Evolutionary conservation across 2,329 filamentous ascomycete genomes (phyloP).

Genomic region (Leptographium procerum): DNA sequence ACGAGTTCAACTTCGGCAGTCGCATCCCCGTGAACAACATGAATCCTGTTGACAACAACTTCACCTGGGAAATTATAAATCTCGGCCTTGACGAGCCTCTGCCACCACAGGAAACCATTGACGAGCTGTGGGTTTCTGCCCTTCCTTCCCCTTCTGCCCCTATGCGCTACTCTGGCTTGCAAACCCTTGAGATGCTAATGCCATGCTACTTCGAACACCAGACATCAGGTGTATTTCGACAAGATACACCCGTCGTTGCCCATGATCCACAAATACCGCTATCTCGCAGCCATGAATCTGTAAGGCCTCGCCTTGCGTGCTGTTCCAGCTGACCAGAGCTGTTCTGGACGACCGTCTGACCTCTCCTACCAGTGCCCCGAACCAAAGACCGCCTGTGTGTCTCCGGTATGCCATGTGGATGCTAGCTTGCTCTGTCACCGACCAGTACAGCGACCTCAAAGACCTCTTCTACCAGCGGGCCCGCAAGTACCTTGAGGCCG

Average conservation of each 20-base stretch:
- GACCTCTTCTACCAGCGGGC: slow-evolving; percentile 84
- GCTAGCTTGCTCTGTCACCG: slow-evolving; percentile 72
- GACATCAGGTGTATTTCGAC: slow-evolving; percentile 77
- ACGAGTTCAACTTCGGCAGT: slow-evolving; percentile 47
- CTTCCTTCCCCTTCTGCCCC: background rate
- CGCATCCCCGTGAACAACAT: slow-evolving; percentile 38
- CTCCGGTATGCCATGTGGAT: slow-evolving; percentile 94
- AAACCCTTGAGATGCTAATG: background rate
- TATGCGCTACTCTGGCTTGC: background rate
- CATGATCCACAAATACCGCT: slow-evolving; percentile 82
- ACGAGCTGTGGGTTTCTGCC: slow-evolving; percentile 65
- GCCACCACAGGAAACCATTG: slow-evolving; percentile 52
- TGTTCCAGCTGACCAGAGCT: slow-evolving; percentile 1
- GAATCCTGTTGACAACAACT: slow-evolving; percentile 40
- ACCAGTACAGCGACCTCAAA: slow-evolving; percentile 69
- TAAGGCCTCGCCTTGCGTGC: slow-evolving; percentile 18
- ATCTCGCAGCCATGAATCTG: slow-evolving; percentile 79
- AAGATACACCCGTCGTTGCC: slow-evolving; percentile 79
- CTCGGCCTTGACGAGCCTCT: slow-evolving; percentile 48
- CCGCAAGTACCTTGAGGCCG: slow-evolving; percentile 79
- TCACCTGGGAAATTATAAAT: slow-evolving; percentile 69
- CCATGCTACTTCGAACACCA: slow-evolving; percentile 19
- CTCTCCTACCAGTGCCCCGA: slow-evolving; percentile 46
- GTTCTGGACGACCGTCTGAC: background rate
- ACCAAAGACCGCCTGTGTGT: slow-evolving; percentile 74